Evolutionary conservation across 2,329 filamentous ascomycete species (phyloP), one percentile per base, ranked within the genome.

Genomic region (Rhinocladiella similis): DNA sequence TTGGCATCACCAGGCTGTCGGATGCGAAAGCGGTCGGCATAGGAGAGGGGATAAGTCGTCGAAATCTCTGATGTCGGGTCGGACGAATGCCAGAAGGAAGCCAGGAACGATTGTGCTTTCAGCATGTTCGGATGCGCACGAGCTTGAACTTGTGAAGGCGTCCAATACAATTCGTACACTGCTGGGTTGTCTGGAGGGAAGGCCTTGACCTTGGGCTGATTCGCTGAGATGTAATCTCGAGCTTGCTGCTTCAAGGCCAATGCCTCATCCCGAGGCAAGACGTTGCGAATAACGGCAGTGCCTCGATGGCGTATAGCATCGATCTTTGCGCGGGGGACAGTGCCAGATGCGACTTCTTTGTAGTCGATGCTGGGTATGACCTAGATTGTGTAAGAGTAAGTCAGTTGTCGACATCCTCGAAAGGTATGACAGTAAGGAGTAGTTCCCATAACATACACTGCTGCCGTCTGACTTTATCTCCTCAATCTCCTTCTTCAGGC

Each of bases 161-260:
- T 87, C 88, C 88, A 91, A 72, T 91, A 91, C 1, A 91, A 75
- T 68, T 91, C 88, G 65, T 83, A 90, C 5, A 91, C 87, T 43
- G 88, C 84, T 0, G 87, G 87, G 41, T 85, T 79, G 45, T 86
- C 74, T 0, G 79, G 71, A 0, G 87, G 89, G 60, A 89, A 91
- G 2, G 84, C 87, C 54, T 80, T 75, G 19, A 76, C 70, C 13
- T 65, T 66, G 42, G 70, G 63, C 45, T 68, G 81, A 66, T 91
- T 91, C 51, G 78, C 78, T 12, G 72, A 73, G 5, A 89, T 81
- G 63, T 91, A 91, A 6, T 83, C 80, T 60, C 85, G 81, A 5
- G 87, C 73, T 57, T 86, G 79, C 7, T 76, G 75, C 71, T 91
- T 91, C 65, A 84, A 88, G 1, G 73, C 76, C 47, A 87, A 73